Evolutionary conservation across 2,329 filamentous ascomycete species (phyloP).

Genomic region (Fusarium torulosum): DNA sequence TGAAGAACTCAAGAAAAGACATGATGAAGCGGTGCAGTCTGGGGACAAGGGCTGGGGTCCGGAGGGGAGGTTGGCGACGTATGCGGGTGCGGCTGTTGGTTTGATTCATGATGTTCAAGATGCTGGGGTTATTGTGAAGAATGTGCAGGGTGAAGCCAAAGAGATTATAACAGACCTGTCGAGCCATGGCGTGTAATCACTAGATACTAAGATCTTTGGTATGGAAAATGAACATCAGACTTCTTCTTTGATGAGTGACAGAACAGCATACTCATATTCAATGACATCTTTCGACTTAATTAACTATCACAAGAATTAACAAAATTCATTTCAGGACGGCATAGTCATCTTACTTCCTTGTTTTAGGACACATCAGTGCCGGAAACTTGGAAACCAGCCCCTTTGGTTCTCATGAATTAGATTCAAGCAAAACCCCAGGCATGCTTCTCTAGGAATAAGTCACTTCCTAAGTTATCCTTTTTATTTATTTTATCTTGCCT

Average conservation of each 20-base stretch:
- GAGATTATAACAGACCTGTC: conserved; percentile 12
- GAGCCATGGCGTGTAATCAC: not conserved
- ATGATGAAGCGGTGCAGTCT: conserved; percentile 52
- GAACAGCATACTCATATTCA: not conserved
- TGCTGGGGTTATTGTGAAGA: conserved; percentile 56
- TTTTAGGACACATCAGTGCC: not conserved
- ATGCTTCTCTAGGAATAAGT: no score
- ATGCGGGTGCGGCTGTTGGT: conserved; percentile 62
- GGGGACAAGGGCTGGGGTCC: conserved; percentile 63
- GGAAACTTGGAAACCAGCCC: not conserved
- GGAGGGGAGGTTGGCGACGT: conserved; percentile 62
- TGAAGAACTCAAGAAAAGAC: conserved; percentile 58
- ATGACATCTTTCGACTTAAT: not conserved
- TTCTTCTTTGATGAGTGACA: not conserved
- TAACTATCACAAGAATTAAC: no score
- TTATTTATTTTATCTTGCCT: no score
- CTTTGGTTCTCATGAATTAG: no score
- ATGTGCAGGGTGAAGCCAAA: conserved; percentile 48
- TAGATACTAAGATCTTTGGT: not conserved
- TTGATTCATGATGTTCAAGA: conserved; percentile 56
- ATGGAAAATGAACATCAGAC: not conserved
- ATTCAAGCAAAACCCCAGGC: no score
- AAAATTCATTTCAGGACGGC: not conserved
- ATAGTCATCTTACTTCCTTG: not conserved
- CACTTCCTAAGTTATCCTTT: no score